Base-by-base conservation (phyloP, 2,329 filamentous ascomycete genomes). In the Epichloe hybrida region DNA sequence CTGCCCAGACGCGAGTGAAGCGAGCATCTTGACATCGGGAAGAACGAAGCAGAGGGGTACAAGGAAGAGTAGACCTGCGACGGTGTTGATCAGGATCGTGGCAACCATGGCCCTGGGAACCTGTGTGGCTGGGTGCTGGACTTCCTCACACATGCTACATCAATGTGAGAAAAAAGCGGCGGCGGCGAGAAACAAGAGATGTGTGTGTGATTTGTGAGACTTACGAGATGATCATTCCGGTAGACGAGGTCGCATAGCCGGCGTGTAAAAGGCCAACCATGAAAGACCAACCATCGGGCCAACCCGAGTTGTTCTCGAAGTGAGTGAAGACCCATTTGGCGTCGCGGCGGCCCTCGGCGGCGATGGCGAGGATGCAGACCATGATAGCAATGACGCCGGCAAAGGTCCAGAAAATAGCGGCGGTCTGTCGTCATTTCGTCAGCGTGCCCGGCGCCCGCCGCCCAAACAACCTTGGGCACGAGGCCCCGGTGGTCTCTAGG, bases 141-240 rank as follows among this genome's bases (percentile, higher is more conserved):
- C 82, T 64, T 87, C 84, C 66, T 88, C 84, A 59, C 81, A 86
- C 83, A 86, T 87, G 55, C 78, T 83, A 53, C 38, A 12, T 5
- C 6, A 20, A 9, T 7, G 13, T 39, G 38, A 48, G 41, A 15
- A 17, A 47, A 47, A 46, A 17, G 17, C 15, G 36, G 23, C 4
- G 9, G 13, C 20, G 20, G 15, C 1, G 23, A 11, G 23, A 40
- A 27, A n/a, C 9, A 47, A 13, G 13, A 41, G 12, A 21, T 11
- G 21, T 23, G n/a, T 23, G 9, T 15, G 20, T 9, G 23, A 31
- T 20, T 36, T 13, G 15, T 20, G 27, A 15, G 15, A 72, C 79
- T 73, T 69, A 83, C 80, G 80, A 84, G 62, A 88, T 83, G 53
- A 88, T 83, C 84, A 88, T 88, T 66, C 85, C 85, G 0, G 83